These are phyloP conservation scores for Talaromyces rugulosus DNA, from an alignment of 2,329 filamentous ascomycete genomes.

Conservation along the genomic window DNA sequence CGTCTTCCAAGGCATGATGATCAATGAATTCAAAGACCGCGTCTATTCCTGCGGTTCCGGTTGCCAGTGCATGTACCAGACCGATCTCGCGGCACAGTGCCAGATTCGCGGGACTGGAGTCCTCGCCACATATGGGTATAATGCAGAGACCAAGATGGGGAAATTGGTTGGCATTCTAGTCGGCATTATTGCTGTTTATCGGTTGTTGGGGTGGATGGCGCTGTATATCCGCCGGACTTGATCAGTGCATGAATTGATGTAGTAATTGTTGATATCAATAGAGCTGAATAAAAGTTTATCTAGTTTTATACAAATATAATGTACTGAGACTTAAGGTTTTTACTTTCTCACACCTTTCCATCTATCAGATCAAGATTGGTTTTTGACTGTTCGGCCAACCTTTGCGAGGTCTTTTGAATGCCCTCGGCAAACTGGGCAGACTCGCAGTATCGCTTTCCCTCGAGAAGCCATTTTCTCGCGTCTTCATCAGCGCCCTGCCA, in stretches of 20 bases:
- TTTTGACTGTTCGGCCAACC: neutral
- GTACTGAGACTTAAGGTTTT: neutral
- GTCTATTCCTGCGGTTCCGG: slow-evolving; percentile 57
- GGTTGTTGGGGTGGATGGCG: slow-evolving; percentile 55
- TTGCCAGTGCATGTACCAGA: slow-evolving; percentile 69
- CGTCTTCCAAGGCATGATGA: slow-evolving; percentile 90
- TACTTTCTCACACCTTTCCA: neutral
- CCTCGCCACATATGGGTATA: slow-evolving; percentile 62
- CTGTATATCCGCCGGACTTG: slow-evolving; percentile 3
- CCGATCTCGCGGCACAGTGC: slow-evolving; percentile 59
- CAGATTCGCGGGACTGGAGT: slow-evolving; percentile 68
- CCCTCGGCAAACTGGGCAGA: slow-evolving; percentile 39
- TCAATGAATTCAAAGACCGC: slow-evolving; percentile 71
- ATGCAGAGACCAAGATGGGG: slow-evolving; percentile 58
- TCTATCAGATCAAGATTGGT: neutral
- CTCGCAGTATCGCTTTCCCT: slow-evolving; percentile 60
- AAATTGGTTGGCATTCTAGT: slow-evolving; percentile 75
- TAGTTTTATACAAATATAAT: neutral
- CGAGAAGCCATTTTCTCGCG: slow-evolving; percentile 64
- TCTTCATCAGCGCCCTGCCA: slow-evolving; percentile 63
- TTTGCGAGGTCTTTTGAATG: slow-evolving; percentile 21
- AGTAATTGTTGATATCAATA: neutral
- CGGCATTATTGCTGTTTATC: slow-evolving; percentile 69
- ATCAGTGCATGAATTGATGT: neutral
- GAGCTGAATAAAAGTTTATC: neutral